phyloP scores from a whole-genome alignment of 2,329 filamentous ascomycete genomes.

The Boeremia lycopersici region DNA sequence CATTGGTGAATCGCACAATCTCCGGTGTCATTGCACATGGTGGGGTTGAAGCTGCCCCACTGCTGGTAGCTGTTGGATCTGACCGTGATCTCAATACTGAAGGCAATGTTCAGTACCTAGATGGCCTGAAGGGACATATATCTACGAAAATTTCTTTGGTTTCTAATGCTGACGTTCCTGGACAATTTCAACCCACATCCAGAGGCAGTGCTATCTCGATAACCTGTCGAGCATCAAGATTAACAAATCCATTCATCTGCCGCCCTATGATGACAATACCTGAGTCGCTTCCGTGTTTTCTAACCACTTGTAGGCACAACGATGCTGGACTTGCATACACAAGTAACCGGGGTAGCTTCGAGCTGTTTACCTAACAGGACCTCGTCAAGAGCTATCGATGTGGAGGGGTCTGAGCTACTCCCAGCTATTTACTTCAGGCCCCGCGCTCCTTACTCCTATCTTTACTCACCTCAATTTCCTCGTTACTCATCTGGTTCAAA shows the following conservation, averaged over 20 bases:
- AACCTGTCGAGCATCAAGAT: not conserved
- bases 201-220: not conserved
- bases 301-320: conserved; percentile 31
- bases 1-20: conserved; percentile 31
- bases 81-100: too few relatives aligned
- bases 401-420: conserved; percentile 19
- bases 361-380: conserved; percentile 44
- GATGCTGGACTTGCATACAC: conserved; percentile 29
- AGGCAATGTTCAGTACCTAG: conserved; percentile 4
- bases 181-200: not conserved
- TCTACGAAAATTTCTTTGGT: too few relatives aligned
- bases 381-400: conserved; percentile 38
- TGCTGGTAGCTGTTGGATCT: not conserved
- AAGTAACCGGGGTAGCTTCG: conserved; percentile 35
- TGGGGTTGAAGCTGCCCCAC: conserved; percentile 29
- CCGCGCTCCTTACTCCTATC: conserved; percentile 12
- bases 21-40: conserved; percentile 34
- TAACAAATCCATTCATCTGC: not conserved
- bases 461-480: not conserved
- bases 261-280: conserved; percentile 15
- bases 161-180: not conserved
- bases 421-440: conserved; percentile 29
- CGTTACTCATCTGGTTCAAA: not conserved
- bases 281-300: conserved; percentile 9
- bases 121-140: not conserved